Evolutionary conservation across 139 green algal genomes (phyloP), one percentile per base, ranked within the genome.

Genomic region (Asterochloris sp.): DNA sequence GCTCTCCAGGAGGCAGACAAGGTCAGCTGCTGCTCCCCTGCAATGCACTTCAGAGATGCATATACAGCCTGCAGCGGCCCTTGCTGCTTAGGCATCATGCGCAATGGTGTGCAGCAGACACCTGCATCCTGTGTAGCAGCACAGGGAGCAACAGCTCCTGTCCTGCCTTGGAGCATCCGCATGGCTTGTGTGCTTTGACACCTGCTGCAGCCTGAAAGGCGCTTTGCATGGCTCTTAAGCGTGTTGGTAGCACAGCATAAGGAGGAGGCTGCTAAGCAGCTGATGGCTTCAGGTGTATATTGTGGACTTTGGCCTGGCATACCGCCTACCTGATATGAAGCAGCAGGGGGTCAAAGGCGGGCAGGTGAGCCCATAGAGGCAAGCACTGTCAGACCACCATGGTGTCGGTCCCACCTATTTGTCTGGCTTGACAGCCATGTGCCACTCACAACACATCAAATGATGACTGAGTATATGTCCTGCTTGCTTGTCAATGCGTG

Each of bases 241-340:
- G 6, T 2, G 38, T 54, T 54, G 38, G 9, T 47, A 76, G 24
- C 71, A 16, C 21, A 26, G 71, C 71, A 29, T 54, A 28, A 1
- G 11, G 71, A 16, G 14, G 6, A 26, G 2, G 24, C 71, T 54
- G 71, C 24, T 76, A 16, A 28, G 17, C 24, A 26, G 17, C 27
- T 54, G 71, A 2, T 24, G 21, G 11, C 38, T 54, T 54, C 66
- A 73, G 62, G 78, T 82, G 27, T 82, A 74, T n/a, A 82, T 82
- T 74, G 78, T 88, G 21, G 85, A 88, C 73, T 86, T 83, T 74
- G 85, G 85, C 63, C 84, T 88, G 13, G 78, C 77, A 27, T 23
- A 8, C 61, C 9, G 17, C 19, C 16, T 29, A 73, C 78, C 78
- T 47, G 60, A 80, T 26, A 16, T 23, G 69, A 13, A 78, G 76